Percentiles rank a stretch among this genome's conserved stretches.
phyloP scores from a whole-genome alignment of 2,329 filamentous ascomycete genomes.

The Samsoniella hepiali region DNA sequence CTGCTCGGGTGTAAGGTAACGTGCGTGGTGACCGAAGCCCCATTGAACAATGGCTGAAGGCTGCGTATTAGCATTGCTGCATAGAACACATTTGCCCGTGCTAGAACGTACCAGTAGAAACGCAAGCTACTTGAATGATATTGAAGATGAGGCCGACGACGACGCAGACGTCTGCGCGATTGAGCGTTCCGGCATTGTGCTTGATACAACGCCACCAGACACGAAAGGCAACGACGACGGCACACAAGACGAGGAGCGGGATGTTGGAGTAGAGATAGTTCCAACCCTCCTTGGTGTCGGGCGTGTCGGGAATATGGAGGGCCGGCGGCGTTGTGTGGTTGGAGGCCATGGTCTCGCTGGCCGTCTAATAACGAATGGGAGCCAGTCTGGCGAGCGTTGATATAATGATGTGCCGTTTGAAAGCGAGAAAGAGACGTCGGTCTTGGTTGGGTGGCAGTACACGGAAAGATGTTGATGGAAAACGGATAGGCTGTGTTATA shows the following conservation, averaged over 20 bases:
- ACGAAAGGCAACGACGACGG: slow-evolving; percentile 7
- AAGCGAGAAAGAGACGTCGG: too few species aligned
- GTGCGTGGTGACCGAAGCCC: slow-evolving; percentile 15
- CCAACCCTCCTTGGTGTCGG: slow-evolving; percentile 14
- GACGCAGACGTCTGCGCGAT: slow-evolving; percentile 12
- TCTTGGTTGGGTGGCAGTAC: background rate
- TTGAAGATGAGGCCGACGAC: slow-evolving; percentile 15
- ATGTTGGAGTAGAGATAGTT: slow-evolving; percentile 16
- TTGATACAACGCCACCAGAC: slow-evolving; percentile 18
- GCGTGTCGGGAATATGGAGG: slow-evolving; percentile 7
- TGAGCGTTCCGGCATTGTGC: slow-evolving; percentile 11
- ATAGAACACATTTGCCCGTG: background rate
- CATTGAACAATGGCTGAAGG: slow-evolving; percentile 10
- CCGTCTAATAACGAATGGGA: background rate
- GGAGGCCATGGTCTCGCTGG: background rate
- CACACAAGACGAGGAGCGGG: slow-evolving; percentile 2
- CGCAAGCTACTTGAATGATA: slow-evolving; percentile 12
- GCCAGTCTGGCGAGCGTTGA: background rate
- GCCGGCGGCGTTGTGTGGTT: background rate
- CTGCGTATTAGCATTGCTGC: background rate
- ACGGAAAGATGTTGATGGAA: background rate
- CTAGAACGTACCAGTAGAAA: slow-evolving; percentile 1
- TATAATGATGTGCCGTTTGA: background rate
- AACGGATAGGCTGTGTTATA: background rate
- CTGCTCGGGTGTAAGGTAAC: slow-evolving; percentile 9